Evolutionary conservation across 106 monocot genomes (phyloP), one percentile per base, ranked within the genome.

Genomic region (Allium fistulosum): DNA sequence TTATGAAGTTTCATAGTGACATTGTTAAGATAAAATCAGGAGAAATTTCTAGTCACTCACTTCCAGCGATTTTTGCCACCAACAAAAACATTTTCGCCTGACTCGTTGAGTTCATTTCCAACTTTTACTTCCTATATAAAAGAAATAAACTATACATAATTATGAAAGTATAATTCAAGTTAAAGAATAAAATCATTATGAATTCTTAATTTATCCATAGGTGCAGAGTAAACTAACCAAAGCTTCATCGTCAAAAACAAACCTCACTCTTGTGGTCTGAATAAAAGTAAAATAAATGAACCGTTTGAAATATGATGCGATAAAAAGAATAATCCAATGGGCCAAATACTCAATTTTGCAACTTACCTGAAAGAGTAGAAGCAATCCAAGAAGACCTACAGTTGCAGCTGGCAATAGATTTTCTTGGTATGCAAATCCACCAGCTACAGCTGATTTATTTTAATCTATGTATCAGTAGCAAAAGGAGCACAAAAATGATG

Each of bases 61-160:
- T 86, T 97, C 96, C 96, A 97, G 48, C 96, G 86, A 61, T 96
- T 96, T 74, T 88, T 84, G 18, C 96, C 92, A 67, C 96, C 97
- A 65, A 97, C 92, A 77, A 97, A 97, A 51, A 97, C 89, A 82
- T 97, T 97, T 87, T 97, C 97, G 28, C 87, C 92, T 0, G 92
- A 89, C 69, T 92, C 89, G 53, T 87, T 69, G 69, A 97, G 78
- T 46, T 87, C 59, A 51, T 89, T 74, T 4, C 97, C 97, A 52
- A 89, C 49, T 85, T 87, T 92, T 18, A 97, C 87, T 70, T 92
- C 97, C 97, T 96, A 75, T 22, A 22, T 22, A 22, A 22, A 22
- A 22, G 22, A 22, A 22, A 22, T 5, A 37, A 37, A 37, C 0
- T 37, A 37, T 37, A 37, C 2, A 37, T 37, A 5, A 37, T 37